Percentiles rank a stretch among this genome's conserved stretches.
phyloP scores from a whole-genome alignment of 2,329 filamentous ascomycete species.

The Arthrinium puccinioides region DNA sequence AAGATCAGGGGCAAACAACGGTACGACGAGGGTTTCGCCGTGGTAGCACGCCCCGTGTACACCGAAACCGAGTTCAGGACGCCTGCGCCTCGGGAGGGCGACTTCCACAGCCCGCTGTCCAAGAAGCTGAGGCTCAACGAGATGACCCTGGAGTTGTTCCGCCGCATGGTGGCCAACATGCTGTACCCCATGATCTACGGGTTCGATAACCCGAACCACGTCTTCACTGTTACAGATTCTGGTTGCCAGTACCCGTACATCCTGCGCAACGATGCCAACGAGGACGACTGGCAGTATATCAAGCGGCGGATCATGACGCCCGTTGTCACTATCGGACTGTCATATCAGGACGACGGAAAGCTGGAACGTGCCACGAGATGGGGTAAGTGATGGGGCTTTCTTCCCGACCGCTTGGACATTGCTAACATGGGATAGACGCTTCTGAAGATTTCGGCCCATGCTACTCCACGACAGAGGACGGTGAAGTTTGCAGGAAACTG shows the following conservation, averaged over 20 bases:
- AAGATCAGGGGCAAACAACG: not conserved
- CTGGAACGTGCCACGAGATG: too few species aligned
- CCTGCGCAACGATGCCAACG: constrained; percentile 14
- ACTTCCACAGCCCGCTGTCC: too few species aligned
- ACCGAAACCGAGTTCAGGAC: not conserved
- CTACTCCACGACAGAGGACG: too few species aligned
- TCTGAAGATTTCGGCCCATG: too few species aligned
- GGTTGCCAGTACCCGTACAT: constrained; percentile 7
- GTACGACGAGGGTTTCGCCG: not conserved
- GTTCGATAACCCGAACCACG: not conserved
- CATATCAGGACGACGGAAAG: too few species aligned
- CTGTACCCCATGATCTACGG: not conserved
- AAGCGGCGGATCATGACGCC: constrained; percentile 16
- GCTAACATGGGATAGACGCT: too few species aligned
- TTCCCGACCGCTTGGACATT: too few species aligned
- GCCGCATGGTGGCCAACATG: not conserved
- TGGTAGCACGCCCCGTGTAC: not conserved
- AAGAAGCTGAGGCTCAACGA: not conserved
- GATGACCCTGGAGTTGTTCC: constrained; percentile 1
- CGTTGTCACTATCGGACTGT: not conserved
- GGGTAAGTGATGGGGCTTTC: constrained; percentile 17
- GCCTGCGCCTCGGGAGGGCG: too few species aligned
- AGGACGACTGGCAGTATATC: constrained; percentile 18
- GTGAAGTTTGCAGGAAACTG: too few species aligned
- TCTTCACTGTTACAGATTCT: constrained; percentile 8